phyloP scores from a whole-genome alignment of 169 alveolate species.

The Plasmodium relictum region DNA sequence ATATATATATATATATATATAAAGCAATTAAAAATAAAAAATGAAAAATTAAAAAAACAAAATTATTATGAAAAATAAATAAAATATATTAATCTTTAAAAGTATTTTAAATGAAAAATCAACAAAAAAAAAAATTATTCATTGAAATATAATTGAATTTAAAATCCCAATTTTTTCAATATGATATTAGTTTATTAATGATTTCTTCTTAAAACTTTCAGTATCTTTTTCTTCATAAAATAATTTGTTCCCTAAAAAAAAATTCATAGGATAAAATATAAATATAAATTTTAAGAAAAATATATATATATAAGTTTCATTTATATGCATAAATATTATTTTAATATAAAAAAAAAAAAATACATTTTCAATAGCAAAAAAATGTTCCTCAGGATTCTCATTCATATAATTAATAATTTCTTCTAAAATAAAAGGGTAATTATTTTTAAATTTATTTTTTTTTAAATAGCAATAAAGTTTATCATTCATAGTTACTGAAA shows the following conservation, averaged over 20 bases:
- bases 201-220: constrained; percentile 6
- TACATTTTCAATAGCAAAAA: constrained; percentile 41
- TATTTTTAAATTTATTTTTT: constrained; percentile 8
- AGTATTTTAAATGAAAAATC: no score
- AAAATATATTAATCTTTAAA: no score
- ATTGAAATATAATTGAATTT: no score
- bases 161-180: neutral
- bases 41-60: no score
- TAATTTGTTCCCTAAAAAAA: constrained; percentile 25
- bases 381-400: constrained; percentile 16
- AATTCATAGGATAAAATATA: neutral
- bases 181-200: constrained; percentile 14
- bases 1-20: no score
- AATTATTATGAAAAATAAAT: no score
- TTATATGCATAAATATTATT: constrained; percentile 1
- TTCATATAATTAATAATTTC: constrained; percentile 25
- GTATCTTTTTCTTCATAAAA: constrained; percentile 23
- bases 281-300: no score
- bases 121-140: no score
- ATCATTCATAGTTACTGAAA: constrained; percentile 33
- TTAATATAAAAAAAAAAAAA: neutral
- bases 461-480: constrained; percentile 18
- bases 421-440: constrained; percentile 20
- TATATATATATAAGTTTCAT: no score
- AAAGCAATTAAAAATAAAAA: no score